Base-by-base conservation (phyloP, 2,329 filamentous ascomycete species). In the Xylaria multiplex region DNA sequence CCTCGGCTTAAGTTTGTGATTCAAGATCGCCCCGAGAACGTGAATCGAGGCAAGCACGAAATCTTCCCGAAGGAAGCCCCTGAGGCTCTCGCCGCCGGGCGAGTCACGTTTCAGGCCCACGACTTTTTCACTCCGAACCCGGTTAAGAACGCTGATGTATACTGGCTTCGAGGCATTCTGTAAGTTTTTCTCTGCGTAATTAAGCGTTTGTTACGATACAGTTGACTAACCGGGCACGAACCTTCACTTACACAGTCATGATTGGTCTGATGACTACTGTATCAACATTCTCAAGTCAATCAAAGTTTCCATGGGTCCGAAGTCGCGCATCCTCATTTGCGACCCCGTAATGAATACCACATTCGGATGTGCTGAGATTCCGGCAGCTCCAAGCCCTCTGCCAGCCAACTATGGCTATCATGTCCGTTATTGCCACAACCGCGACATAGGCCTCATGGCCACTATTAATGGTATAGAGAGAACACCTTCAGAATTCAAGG, bases 341-440 rank as follows among this genome's bases (percentile, higher is more conserved):
- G 77, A 79, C 45, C 77, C 78, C 60, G 77, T 79, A 13, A 78
- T 79, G 76, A 79, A 78, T 57, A 77, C 76, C 4, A 78, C 77
- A 2, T 57, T 64, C 4, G 77, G 77, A 2, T 72, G 66, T 42
- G 53, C 64, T 1, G 73, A 76, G 49, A 62, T 78, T n/a, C 58
- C 66, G 0, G 56, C 73, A 2, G 77, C 77, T 3, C 77, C 77
- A 0, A 58, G 53, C 8, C 72, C 76, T 1, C 66, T 79, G n/a
- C 76, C 75, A 6, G 76, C 76, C 6, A 79, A 79, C 54, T 78
- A 73, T 59, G 77, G 77, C 4, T 77, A 77, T 60, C 76, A 74
- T 63, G 72, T 71, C 16, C 67, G 77, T 6, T 78, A 76, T 52
- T 74, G 69, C 2, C 77, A 78, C 48, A 69, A 73, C 49, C 74